These are phyloP conservation scores for Erucastrum elatum DNA, from an alignment of 345 rosid genomes.

Conservation along the genomic window DNA sequence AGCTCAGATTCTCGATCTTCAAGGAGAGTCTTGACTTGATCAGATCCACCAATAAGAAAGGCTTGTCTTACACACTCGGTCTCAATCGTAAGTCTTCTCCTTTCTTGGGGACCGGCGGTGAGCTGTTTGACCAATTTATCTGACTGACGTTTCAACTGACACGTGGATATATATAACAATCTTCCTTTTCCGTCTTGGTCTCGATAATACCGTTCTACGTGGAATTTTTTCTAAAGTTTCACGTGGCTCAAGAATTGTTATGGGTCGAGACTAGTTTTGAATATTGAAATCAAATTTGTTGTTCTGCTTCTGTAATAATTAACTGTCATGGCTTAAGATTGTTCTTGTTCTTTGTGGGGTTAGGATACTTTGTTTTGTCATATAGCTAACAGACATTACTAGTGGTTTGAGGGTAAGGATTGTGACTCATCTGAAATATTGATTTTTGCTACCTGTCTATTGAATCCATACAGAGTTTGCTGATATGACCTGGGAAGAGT, in stretches of 20 bases:
- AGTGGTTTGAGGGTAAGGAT: not conserved
- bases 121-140: not conserved
- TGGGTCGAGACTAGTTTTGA: conserved; percentile 1
- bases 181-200: not conserved
- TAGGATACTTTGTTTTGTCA: not conserved
- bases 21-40: conserved; percentile 70
- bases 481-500: conserved; percentile 95
- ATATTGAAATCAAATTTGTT: not conserved
- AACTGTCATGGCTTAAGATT: not conserved
- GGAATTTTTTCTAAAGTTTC: not conserved
- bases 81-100: conserved; percentile 58
- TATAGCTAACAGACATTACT: not conserved
- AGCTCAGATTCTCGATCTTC: conserved; percentile 69
- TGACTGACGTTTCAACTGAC: not conserved
- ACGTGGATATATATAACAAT: not conserved
- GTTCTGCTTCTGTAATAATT: not conserved
- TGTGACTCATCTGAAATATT: not conserved
- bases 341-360: not conserved
- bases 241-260: conserved; percentile 17
- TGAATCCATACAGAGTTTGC: conserved; percentile 62
- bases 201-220: not conserved
- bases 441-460: not conserved
- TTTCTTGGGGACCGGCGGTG: not conserved
- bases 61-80: conserved; percentile 64
- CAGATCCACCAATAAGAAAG: conserved; percentile 68